phyloP scores from a whole-genome alignment of 371 early-diverging fungal species.

The Rhizopus microsporus region DNA sequence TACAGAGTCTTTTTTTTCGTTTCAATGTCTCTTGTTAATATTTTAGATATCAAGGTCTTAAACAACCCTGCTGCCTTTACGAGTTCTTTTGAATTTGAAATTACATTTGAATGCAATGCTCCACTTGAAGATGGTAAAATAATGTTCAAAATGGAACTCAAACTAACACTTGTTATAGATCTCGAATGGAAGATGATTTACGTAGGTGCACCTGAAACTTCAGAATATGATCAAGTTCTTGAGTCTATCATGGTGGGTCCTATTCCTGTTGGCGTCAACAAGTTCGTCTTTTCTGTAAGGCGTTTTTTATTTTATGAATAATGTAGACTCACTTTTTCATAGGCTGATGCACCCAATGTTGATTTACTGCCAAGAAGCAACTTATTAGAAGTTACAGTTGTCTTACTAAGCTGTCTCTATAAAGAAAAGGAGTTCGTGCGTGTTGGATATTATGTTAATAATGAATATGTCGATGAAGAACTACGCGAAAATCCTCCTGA shows the following conservation, averaged over 20 bases:
- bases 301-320: not conserved
- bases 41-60: slow-evolving; percentile 81
- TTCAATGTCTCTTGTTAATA: slow-evolving; percentile 83
- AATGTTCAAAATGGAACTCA: not conserved
- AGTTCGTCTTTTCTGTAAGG: slow-evolving; percentile 87
- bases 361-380: slow-evolving; percentile 76
- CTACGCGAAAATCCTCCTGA: slow-evolving; percentile 44
- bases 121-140: slow-evolving; percentile 79
- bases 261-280: slow-evolving; percentile 94
- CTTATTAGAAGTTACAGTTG: slow-evolving; percentile 86
- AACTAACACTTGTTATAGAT: slow-evolving; percentile 56
- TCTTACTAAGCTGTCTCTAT: slow-evolving; percentile 89
- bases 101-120: slow-evolving; percentile 94
- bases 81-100: slow-evolving; percentile 87
- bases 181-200: slow-evolving; percentile 96
- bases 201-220: slow-evolving; percentile 86
- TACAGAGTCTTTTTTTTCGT: not conserved
- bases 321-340: slow-evolving; percentile 1
- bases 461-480: slow-evolving; percentile 78
- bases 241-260: slow-evolving; percentile 97
- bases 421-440: slow-evolving; percentile 90
- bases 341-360: slow-evolving; percentile 76
- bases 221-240: slow-evolving; percentile 88
- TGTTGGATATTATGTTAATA: slow-evolving; percentile 96
- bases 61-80: slow-evolving; percentile 83